A percentile compares a stretch with the other conserved stretches of the same genome.
These are phyloP conservation scores for Fusarium albosuccineum DNA, from an alignment of 2,329 filamentous ascomycete genomes.

Conservation along the genomic window DNA sequence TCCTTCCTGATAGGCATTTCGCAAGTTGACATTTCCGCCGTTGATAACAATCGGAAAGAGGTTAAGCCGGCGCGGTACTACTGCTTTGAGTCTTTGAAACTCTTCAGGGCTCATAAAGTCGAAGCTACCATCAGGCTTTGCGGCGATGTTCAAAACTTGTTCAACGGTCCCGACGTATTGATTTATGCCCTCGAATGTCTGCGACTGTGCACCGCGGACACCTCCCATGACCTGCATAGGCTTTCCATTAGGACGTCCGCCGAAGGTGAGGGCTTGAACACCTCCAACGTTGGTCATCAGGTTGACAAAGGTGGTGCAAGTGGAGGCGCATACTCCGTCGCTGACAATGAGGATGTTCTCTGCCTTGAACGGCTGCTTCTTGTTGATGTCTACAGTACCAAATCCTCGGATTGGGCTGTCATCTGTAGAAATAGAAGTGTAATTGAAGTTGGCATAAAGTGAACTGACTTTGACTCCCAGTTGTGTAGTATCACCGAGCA, in stretches of 20 bases:
- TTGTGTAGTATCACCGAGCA: neutral
- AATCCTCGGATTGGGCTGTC: constrained; percentile 5
- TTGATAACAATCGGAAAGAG: neutral
- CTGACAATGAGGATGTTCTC: constrained; percentile 30
- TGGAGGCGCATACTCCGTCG: constrained; percentile 18
- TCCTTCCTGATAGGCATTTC: constrained; percentile 14
- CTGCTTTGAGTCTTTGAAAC: neutral
- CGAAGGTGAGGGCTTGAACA: constrained; percentile 20
- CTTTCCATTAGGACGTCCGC: constrained; percentile 11
- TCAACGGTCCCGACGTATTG: neutral
- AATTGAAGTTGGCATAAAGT: constrained; percentile 6
- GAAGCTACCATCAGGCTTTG: neutral
- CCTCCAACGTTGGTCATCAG: constrained; percentile 15
- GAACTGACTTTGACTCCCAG: constrained; percentile 1
- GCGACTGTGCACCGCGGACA: constrained; percentile 11
- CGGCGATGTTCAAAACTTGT: neutral
- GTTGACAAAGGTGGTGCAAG: constrained; percentile 23
- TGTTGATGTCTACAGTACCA: neutral
- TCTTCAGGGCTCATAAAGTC: neutral
- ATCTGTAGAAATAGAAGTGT: neutral
- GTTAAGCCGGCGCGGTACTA: neutral
- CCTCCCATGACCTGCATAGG: constrained; percentile 35
- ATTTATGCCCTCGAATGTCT: neutral
- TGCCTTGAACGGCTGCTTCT: constrained; percentile 5
- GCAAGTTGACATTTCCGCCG: constrained; percentile 9